Conservation (phyloP, 176 grass and related monocot species). For the Avena eriantha region DNA sequence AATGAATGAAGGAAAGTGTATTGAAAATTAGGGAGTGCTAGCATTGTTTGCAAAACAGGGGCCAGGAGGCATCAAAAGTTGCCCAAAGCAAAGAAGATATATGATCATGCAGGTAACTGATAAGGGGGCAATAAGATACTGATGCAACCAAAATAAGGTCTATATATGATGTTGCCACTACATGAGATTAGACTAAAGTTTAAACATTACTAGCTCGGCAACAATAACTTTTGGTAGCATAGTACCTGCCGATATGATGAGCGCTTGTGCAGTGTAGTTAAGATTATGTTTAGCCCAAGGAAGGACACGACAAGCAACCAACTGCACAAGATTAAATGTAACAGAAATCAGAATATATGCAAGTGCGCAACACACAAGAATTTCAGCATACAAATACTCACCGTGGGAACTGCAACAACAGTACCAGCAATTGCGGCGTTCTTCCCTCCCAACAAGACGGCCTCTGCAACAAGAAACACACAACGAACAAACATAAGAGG, state of each 20-base stretch:
- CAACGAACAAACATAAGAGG: neutral
- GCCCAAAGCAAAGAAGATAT: neutral
- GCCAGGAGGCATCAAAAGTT: neutral
- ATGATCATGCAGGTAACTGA: neutral
- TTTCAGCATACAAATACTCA: conserved; percentile 36
- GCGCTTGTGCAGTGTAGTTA: conserved; percentile 91
- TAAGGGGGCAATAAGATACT: conserved; percentile 15
- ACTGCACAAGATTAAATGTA: conserved; percentile 45
- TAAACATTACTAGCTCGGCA: conserved; percentile 8
- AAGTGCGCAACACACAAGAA: neutral
- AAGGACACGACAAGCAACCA: conserved; percentile 87
- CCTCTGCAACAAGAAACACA: conserved; percentile 60
- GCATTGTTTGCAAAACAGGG: neutral
- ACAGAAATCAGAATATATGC: conserved; percentile 43
- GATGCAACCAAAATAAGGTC: neutral
- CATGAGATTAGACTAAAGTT: neutral
- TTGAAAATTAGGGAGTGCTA: neutral
- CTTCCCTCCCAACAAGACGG: conserved; percentile 68
- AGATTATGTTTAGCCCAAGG: conserved; percentile 98
- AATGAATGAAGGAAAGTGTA: neutral
- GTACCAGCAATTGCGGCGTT: conserved; percentile 62
- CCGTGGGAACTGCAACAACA: conserved; percentile 78
- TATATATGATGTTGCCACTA: neutral
- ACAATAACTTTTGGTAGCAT: neutral
- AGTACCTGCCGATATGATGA: conserved; percentile 96